Evolutionary conservation across 73 alveolate species (phyloP), one percentile per base, ranked within the genome.

Genomic region (Paramecium bursaria): DNA sequence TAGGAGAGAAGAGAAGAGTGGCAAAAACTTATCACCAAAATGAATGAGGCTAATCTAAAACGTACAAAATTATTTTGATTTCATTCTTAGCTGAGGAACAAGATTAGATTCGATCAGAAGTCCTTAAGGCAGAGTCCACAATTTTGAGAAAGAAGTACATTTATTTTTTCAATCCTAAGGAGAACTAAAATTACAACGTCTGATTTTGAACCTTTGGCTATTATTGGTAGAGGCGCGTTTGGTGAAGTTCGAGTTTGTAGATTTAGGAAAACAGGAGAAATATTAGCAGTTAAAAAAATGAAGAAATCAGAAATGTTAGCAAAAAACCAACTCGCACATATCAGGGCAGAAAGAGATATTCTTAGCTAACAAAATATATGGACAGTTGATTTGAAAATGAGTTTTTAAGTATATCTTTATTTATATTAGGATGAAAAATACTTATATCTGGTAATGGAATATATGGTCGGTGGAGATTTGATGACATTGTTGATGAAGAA

Each of bases 181-280:
- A 50, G 95, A 33, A 46, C 54, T 50, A 90, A 90, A 75, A 55
- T 86, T 51, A 50, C 88, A 13, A 77, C 90, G 17, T 77, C 80
- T 51, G 95, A 90, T 61, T 90, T 75, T 90, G 95, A 86, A 33
- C 94, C 95, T 22, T 42, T 90, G 35, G 57, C 91, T 15, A 90
- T 90, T 46, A 90, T 90, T 33, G 95, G 95, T 9, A 87, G 93
- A 87, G 95, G 95, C 10, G 95, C 95, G 0, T 90, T 90, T 73
- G 95, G 95, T 9, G 95, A 90, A 73, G 95, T 90, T 2, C 46
- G 95, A 61, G 93, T 90, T n/a, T 90, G 95, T 53, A 85, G 92
- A 44, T 85, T 75, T 47, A 86, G 48, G 46, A 33, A 74, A 35
- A 90, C 93, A 3, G 76, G 86, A 29, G 91, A 90, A 74, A 90